Evolutionary conservation across 495 filamentous ascomycete species (phyloP), one percentile per base, ranked within the genome.

Genomic region (Penicillium paxilli): DNA sequence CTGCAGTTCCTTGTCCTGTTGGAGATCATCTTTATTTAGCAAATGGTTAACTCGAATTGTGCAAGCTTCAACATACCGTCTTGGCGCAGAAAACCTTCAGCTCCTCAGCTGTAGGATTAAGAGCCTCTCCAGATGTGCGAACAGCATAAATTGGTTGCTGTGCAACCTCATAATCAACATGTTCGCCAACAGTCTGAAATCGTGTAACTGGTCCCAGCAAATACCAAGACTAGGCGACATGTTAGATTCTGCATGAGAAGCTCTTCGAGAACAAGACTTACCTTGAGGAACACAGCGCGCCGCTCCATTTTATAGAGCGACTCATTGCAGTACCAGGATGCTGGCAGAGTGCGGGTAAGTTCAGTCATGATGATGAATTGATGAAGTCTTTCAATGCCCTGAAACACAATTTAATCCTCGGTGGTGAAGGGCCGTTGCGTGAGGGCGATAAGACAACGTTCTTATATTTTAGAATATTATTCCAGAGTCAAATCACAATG

Each of bases 121-220:
- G 52, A 22, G 57, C 44, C 9, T 67, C 66, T 1, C 69, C 71
- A 25, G 62, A 65, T 11, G 44, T 64, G 35, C 79, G 75, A 46
- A 73, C 65, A n/a, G 72, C 77, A 37, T 70, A 64, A 24, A 85
- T 62, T 1, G 65, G 61, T 23, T 78, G 67, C 63, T 83, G 82
- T 1, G 82, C 81, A 37, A 84, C 70, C 47, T 85, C 82, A 60
- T 84, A 85, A 12, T 63, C 52, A 9, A 82, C 72, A 38, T 70
- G 68, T 48, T 80, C 75, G 4, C 70, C 69, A 19, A 69, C 59
- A 8, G 64, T 60, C 38, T 73, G 67, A 61, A 85, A 85, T 51
- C 76, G 64, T 16, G 80, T 83, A 16, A 84, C 69, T 0, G 82
- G 82, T n/a, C 82, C 82, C n/a, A 85, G 73, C 25, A 84, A 69